phyloP scores from a whole-genome alignment of 148 eudicot species.

The Chenopodium berlandieri region DNA sequence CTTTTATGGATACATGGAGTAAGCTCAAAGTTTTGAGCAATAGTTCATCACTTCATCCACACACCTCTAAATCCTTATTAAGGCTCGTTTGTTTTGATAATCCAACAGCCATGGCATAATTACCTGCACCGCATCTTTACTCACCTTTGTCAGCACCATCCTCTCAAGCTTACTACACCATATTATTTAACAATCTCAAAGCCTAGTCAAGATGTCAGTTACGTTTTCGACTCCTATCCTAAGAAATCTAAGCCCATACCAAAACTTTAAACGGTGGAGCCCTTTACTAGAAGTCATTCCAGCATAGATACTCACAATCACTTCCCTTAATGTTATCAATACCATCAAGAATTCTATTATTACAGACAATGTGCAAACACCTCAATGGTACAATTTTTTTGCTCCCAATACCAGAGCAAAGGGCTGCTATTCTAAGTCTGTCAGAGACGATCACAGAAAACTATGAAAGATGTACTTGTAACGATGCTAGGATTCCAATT shows the following conservation, averaged over 20 bases:
- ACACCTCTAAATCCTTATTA: too few relatives aligned
- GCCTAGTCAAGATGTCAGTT: background rate
- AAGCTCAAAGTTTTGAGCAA: too few relatives aligned
- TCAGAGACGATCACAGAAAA: background rate
- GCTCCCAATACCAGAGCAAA: background rate
- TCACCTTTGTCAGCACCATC: too few relatives aligned
- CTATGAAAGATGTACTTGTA: background rate
- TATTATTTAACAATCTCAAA: too few relatives aligned
- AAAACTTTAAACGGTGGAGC: too few relatives aligned
- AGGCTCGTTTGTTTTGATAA: too few relatives aligned
- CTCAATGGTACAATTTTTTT: background rate
- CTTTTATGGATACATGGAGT: too few relatives aligned
- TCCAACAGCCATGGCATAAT: too few relatives aligned
- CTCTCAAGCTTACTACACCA: too few relatives aligned
- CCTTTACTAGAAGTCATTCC: background rate
- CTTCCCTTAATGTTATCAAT: background rate
- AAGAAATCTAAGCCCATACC: background rate
- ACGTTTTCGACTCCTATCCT: background rate
- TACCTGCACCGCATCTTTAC: too few relatives aligned
- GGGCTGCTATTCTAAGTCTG: background rate
- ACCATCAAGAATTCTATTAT: background rate
- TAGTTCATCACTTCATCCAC: too few relatives aligned
- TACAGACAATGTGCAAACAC: background rate
- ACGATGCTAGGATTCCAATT: background rate
- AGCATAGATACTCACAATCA: background rate